Percentiles rank a stretch among this genome's conserved stretches.
These are phyloP conservation scores for Castanopsis chinensis DNA, from an alignment of 306 rosid genomes.

Conservation along the genomic window DNA sequence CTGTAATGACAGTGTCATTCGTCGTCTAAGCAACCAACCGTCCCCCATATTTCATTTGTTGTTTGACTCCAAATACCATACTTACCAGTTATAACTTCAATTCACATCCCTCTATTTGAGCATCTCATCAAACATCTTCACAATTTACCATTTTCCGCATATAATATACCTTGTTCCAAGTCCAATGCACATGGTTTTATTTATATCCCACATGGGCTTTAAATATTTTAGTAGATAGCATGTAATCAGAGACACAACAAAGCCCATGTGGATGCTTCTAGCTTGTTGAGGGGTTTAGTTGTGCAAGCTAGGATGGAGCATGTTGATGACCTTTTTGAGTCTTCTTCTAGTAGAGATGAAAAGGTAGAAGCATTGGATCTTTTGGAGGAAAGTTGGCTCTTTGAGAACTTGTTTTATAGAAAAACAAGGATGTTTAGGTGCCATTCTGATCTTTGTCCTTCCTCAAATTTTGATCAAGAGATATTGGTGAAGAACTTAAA, in stretches of 20 bases:
- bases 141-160: background rate
- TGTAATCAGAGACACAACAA: conserved; percentile 2
- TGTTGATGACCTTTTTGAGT: conserved; percentile 36
- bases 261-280: conserved; percentile 11
- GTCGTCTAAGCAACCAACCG: conserved; percentile 18
- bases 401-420: conserved; percentile 53
- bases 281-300: conserved; percentile 13
- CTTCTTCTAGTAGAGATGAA: conserved; percentile 41
- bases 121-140: conserved; percentile 17
- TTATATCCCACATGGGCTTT: conserved; percentile 36
- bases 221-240: background rate
- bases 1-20: conserved; percentile 52
- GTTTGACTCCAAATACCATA: conserved; percentile 30
- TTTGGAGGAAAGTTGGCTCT: conserved; percentile 81
- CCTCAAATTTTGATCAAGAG: conserved; percentile 26
- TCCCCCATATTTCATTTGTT: conserved; percentile 9
- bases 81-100: conserved; percentile 7
- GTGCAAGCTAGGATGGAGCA: conserved; percentile 46
- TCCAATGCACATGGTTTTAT: conserved; percentile 37
- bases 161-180: conserved; percentile 23
- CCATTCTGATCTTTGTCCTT: conserved; percentile 64
- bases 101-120: conserved; percentile 17
- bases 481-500: conserved; percentile 29
- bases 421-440: conserved; percentile 55
- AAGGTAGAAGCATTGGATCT: conserved; percentile 59